phyloP scores from a whole-genome alignment of 2,329 filamentous ascomycete species.

The Rhexocercosporidium sp. region DNA sequence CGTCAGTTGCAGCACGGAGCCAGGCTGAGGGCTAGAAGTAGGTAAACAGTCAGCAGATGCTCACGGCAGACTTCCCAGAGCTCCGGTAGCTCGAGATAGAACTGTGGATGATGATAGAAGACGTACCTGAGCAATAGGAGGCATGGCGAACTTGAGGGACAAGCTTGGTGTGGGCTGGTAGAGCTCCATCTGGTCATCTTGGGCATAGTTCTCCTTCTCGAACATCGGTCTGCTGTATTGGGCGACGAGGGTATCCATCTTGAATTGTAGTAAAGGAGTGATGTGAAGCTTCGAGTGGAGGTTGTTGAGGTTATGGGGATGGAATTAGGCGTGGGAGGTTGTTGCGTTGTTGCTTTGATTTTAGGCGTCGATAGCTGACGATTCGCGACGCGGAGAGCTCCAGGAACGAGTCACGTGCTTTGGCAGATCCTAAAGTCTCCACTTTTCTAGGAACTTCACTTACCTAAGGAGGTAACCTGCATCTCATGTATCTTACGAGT shows the following conservation, averaged over 20 bases:
- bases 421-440: neutral
- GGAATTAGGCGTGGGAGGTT: slow-evolving; percentile 22
- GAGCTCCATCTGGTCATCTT: slow-evolving; percentile 77
- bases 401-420: neutral
- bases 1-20: slow-evolving; percentile 96
- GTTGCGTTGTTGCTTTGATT: slow-evolving; percentile 36
- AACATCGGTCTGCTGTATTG: slow-evolving; percentile 84
- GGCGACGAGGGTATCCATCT: slow-evolving; percentile 92
- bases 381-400: slow-evolving; percentile 28
- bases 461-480: too few relatives aligned
- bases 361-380: slow-evolving; percentile 37
- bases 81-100: slow-evolving; percentile 21
- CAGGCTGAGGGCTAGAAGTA: slow-evolving; percentile 78
- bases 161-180: slow-evolving; percentile 74
- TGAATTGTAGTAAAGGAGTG: slow-evolving; percentile 30
- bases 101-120: slow-evolving; percentile 15
- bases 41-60: slow-evolving; percentile 26
- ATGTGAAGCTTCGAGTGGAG: slow-evolving; percentile 21
- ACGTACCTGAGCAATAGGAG: slow-evolving; percentile 86
- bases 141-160: slow-evolving; percentile 93
- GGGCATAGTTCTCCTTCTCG: slow-evolving; percentile 71
- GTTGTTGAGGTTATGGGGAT: slow-evolving; percentile 19
- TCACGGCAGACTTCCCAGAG: slow-evolving; percentile 1
- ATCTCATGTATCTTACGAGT: neutral
- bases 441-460: neutral